Base-by-base conservation (phyloP, 2,329 filamentous ascomycete genomes). In the Aureobasidium melanogenum region DNA sequence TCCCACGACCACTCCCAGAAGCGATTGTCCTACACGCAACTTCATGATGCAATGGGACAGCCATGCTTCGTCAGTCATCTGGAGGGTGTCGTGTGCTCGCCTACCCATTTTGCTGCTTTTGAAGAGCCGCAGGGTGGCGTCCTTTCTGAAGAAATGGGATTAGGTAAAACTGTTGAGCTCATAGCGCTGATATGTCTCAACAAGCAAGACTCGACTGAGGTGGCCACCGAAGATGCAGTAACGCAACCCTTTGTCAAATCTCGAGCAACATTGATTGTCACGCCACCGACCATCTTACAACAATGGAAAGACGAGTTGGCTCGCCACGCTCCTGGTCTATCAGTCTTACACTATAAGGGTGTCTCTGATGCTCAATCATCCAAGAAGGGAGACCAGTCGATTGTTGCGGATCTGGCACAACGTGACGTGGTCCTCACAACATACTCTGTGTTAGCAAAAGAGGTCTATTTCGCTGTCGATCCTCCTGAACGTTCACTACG, bases 141-240 rank as follows among this genome's bases (percentile, higher is more conserved):
- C 51, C 75, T 93, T 5, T 85, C 88, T 0, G 89, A 93, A 69
- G 89, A 93, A 71, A 93, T 93, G 89, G 89, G 89, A 0, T 76
- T 93, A 1, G 89, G 89, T 1, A 93, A 93, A 71, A 93, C 89
- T 0, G 78, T 92, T 3, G 89, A 93, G 73, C 78, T 89, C 2
- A 83, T 91, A 47, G 81, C 86, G 4, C 76, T 93, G 12, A 82
- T 91, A n/a, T 76, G 84, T 8, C 75, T 88, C 26, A 84, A 93
- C 69, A 76, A 71, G 41, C 80, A 82, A 32, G 61, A 66, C 7
- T 62, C 64, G 36, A 57, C 7, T 34, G 66, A 22, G 62, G 8
- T 39, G 15, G 36, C 51, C 2, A 46, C n/a, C 1, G 30, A 10
- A 4, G 2, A 22, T 9, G 17, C 19, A 3, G 24, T 47, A 1